Percentiles rank a stretch among this genome's conserved stretches.
Evolutionary conservation across 257 asterid species (phyloP).

Genomic region (Knoxia roxburghii): DNA sequence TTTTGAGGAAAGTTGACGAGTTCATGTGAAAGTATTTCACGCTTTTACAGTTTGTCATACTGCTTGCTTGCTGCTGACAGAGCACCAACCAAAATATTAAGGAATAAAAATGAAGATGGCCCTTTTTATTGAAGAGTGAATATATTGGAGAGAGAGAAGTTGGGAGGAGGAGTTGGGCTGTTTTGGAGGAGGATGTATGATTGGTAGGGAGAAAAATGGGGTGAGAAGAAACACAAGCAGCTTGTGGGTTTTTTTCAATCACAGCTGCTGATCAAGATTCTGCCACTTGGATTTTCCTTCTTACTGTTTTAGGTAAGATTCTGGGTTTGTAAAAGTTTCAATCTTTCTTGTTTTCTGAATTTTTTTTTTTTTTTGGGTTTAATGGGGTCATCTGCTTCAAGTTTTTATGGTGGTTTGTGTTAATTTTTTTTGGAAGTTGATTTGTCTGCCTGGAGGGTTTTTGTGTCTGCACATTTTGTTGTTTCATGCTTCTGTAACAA

Average conservation of each 20-base stretch:
- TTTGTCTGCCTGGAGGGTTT: neutral
- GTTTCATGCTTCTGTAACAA: conserved; percentile 3
- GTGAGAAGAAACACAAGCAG: conserved; percentile 44
- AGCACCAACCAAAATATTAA: conserved; percentile 23
- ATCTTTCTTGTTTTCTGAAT: neutral
- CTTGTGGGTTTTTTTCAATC: conserved; percentile 41
- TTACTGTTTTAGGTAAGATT: conserved; percentile 16
- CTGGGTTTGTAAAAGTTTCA: conserved; percentile 15
- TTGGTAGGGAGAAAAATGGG: conserved; percentile 34
- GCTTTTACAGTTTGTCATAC: conserved; percentile 31
- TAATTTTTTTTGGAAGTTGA: neutral
- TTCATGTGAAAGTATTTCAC: conserved; percentile 6
- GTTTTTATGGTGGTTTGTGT: neutral
- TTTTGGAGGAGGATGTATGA: conserved; percentile 15
- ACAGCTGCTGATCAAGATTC: conserved; percentile 57
- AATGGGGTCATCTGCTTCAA: conserved; percentile 7
- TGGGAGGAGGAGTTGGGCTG: neutral
- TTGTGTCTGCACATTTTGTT: conserved; percentile 6
- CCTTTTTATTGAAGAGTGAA: conserved; percentile 23
- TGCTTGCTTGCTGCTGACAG: conserved; percentile 26
- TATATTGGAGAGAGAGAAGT: conserved; percentile 3
- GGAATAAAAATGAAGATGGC: conserved; percentile 17
- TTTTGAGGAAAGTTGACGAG: neutral
- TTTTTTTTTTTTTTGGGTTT: neutral
- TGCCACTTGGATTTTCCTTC: conserved; percentile 16